phyloP scores from a whole-genome alignment of 805 yeast species.

The Starmerella apicola region DNA sequence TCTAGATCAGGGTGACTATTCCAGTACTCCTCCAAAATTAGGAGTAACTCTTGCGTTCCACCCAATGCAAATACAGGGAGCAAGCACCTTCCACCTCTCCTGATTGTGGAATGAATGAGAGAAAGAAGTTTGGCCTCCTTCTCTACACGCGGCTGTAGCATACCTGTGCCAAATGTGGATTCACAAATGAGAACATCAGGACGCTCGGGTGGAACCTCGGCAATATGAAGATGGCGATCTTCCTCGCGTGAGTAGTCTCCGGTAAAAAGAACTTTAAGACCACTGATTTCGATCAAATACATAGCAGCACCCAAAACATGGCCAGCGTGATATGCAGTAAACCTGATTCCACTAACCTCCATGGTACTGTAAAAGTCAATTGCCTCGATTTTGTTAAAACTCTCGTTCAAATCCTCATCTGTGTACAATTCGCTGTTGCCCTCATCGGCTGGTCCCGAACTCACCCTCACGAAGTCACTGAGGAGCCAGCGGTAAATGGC shows the following conservation, averaged over 20 bases:
- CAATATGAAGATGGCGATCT: constrained; percentile 87
- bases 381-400: constrained; percentile 84
- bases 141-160: constrained; percentile 80
- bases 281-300: constrained; percentile 92
- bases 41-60: constrained; percentile 83
- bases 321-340: constrained; percentile 99
- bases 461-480: constrained; percentile 87
- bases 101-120: constrained; percentile 68
- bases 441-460: constrained; percentile 32
- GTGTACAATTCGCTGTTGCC: constrained; percentile 46
- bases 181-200: constrained; percentile 90
- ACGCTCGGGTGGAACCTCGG: constrained; percentile 70
- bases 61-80: constrained; percentile 95
- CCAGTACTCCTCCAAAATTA: constrained; percentile 95
- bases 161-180: constrained; percentile 95
- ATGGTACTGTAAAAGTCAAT: constrained; percentile 91
- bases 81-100: constrained; percentile 81
- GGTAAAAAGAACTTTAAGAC: constrained; percentile 74
- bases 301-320: constrained; percentile 98
- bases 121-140: constrained; percentile 73
- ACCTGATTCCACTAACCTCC: constrained; percentile 85
- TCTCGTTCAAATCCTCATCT: constrained; percentile 77
- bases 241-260: constrained; percentile 96
- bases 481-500: constrained; percentile 94
- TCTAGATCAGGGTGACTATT: constrained; percentile 68